Evolutionary conservation across 148 eudicot genomes (phyloP).

Genomic region (Persicaria tinctoria): DNA sequence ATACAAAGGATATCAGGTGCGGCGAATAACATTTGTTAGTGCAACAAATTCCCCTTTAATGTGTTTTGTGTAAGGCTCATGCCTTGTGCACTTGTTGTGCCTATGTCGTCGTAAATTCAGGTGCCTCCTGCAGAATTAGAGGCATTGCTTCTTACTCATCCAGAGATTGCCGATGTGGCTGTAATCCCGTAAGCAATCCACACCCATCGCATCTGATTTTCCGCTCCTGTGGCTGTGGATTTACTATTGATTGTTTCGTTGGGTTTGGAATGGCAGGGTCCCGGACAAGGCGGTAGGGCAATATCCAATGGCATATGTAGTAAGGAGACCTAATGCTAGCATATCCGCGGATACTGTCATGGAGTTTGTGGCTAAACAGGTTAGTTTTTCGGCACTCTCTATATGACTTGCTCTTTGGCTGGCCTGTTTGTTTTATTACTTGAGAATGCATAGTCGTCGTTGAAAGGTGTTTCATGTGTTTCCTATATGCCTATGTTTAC

Average conservation of each 20-base stretch:
- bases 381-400: constrained; percentile 14
- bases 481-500: neutral
- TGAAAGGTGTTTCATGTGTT: no score
- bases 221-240: neutral
- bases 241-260: neutral
- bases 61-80: neutral
- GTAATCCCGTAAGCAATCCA: constrained; percentile 78
- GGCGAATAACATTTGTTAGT: neutral
- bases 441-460: no score
- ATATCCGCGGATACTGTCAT: constrained; percentile 54
- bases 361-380: constrained; percentile 83
- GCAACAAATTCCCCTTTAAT: neutral
- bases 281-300: constrained; percentile 90
- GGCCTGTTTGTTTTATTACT: no score
- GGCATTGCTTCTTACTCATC: constrained; percentile 15
- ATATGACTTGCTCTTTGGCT: neutral
- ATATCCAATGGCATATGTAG: constrained; percentile 94
- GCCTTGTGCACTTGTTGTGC: no score
- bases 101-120: neutral
- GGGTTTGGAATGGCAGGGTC: constrained; percentile 31
- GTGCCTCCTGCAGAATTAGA: constrained; percentile 18
- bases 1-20: constrained; percentile 30
- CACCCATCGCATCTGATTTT: neutral
- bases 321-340: constrained; percentile 47
- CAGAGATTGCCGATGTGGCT: constrained; percentile 52